Evolutionary conservation across 441 rosid genomes (phyloP).

Genomic region (Pelargonium exstipulatum): DNA sequence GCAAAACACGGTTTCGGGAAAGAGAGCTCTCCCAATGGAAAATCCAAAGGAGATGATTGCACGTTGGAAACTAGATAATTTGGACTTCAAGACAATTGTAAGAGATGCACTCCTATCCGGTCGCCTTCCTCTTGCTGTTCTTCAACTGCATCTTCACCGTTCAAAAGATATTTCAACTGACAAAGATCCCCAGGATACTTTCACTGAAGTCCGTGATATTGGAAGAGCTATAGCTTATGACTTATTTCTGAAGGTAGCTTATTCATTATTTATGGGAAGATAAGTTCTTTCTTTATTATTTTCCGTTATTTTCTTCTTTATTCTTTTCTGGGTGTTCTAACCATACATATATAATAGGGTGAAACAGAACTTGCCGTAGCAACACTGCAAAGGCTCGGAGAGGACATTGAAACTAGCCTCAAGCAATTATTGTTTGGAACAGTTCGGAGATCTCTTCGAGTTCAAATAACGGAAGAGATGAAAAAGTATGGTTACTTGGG

Average conservation of each 20-base stretch:
- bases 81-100: slow-evolving; percentile 86
- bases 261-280: slow-evolving; percentile 23
- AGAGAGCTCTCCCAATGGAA: slow-evolving; percentile 67
- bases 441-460: slow-evolving; percentile 77
- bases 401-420: slow-evolving; percentile 78
- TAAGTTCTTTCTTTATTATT: slow-evolving; percentile 21
- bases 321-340: slow-evolving; percentile 24
- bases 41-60: slow-evolving; percentile 97
- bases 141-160: slow-evolving; percentile 92
- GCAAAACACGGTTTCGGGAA: slow-evolving; percentile 35
- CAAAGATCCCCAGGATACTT: slow-evolving; percentile 67
- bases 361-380: slow-evolving; percentile 84
- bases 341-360: slow-evolving; percentile 57
- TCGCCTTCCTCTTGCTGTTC: slow-evolving; percentile 97
- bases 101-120: slow-evolving; percentile 92
- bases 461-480: slow-evolving; percentile 79
- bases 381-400: slow-evolving; percentile 93
- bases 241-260: slow-evolving; percentile 78
- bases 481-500: slow-evolving; percentile 68
- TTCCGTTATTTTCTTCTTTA: neutral
- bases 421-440: slow-evolving; percentile 93
- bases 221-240: slow-evolving; percentile 98
- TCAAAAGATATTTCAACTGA: slow-evolving; percentile 50
- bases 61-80: slow-evolving; percentile 83
- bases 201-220: slow-evolving; percentile 82